A percentile compares a stretch with the other conserved stretches of the same genome.
Evolutionary conservation across 257 asterid genomes (phyloP).

Genomic region (Solanum virginianum): DNA sequence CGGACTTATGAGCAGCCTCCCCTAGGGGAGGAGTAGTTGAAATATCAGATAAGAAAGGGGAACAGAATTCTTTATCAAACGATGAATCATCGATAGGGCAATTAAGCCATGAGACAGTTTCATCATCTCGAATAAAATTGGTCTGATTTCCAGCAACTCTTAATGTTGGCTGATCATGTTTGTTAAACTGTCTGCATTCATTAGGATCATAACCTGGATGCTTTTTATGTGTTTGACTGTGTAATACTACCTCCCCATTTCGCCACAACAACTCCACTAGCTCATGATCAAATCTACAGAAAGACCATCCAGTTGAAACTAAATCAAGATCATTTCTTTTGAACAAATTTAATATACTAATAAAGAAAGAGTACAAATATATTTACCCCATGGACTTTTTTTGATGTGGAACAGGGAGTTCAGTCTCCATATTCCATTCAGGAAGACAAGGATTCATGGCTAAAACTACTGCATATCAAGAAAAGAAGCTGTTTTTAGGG

Average conservation of each 20-base stretch:
- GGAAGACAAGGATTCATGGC: slow-evolving; percentile 40
- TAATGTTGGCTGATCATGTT: slow-evolving; percentile 4
- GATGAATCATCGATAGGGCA: slow-evolving; percentile 50
- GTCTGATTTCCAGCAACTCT: slow-evolving; percentile 12
- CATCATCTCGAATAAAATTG: slow-evolving; percentile 37
- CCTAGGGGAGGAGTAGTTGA: slow-evolving; percentile 9
- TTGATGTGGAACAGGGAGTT: slow-evolving; percentile 24
- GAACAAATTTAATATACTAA: not conserved
- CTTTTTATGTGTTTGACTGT: slow-evolving; percentile 42
- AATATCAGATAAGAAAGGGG: slow-evolving; percentile 39
- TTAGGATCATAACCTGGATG: slow-evolving; percentile 6
- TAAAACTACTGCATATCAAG: not conserved
- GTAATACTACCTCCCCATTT: slow-evolving; percentile 64
- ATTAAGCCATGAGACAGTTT: slow-evolving; percentile 39
- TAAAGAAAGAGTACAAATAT: not conserved
- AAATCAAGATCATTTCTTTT: not conserved
- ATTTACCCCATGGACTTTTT: slow-evolving; percentile 44
- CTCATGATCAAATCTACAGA: slow-evolving; percentile 46
- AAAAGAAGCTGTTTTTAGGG: not conserved
- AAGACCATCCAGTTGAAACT: not conserved
- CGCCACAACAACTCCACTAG: slow-evolving; percentile 79
- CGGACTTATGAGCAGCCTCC: slow-evolving; percentile 6
- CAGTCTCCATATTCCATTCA: slow-evolving; percentile 52
- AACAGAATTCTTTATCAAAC: slow-evolving; percentile 51
- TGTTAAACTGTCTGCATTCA: slow-evolving; percentile 18